Conservation (phyloP, 1,284 basidiomycete species). For the Apiotrichum brassicae region DNA sequence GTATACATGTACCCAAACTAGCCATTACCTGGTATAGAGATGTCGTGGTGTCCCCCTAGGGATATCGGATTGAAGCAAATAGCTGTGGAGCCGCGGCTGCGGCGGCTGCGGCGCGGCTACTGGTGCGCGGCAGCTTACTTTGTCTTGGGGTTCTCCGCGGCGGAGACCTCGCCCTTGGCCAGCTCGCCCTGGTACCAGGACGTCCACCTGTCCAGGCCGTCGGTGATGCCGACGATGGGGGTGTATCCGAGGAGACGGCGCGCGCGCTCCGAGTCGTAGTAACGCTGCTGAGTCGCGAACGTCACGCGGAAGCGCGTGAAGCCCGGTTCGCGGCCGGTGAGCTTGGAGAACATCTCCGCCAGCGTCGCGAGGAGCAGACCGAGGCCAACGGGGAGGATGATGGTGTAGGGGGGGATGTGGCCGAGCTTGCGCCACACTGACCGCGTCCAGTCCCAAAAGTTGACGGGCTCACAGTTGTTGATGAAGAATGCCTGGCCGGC, state of each 20-base stretch:
- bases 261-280: constrained; percentile 94
- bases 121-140: constrained; percentile 26
- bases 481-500: constrained; percentile 96
- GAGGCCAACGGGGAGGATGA: constrained; percentile 59
- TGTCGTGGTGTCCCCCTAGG: too few species aligned
- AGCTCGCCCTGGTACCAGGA: constrained; percentile 39
- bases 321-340: constrained; percentile 72
- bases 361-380: constrained; percentile 65
- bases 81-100: too few species aligned
- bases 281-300: constrained; percentile 61
- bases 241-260: constrained; percentile 86
- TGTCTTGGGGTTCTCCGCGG: constrained; percentile 27
- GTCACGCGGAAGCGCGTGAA: constrained; percentile 85
- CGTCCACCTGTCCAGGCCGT: constrained; percentile 65
- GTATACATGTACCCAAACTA: too few species aligned
- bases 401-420: constrained; percentile 55
- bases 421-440: constrained; percentile 73
- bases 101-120: too few species aligned
- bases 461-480: constrained; percentile 91
- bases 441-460: constrained; percentile 93
- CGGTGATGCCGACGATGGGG: constrained; percentile 80
- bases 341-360: constrained; percentile 68
- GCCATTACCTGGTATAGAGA: too few species aligned
- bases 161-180: constrained; percentile 23
- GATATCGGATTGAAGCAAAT: too few species aligned